Evolutionary conservation across 371 early-diverging fungal genomes (phyloP).

Genomic region (Rhizopus stolonifer): DNA sequence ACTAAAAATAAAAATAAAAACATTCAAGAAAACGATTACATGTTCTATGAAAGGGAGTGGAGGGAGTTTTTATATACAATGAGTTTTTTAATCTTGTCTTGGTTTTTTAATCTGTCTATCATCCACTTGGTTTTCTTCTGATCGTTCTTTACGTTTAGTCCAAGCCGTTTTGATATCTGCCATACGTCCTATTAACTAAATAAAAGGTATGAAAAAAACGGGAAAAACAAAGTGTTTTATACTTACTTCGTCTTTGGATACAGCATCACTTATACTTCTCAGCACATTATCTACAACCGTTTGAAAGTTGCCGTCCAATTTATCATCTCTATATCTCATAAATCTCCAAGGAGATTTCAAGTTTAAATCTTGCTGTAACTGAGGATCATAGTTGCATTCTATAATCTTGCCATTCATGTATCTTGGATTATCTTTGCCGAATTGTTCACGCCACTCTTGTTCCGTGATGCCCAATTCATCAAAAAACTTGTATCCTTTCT

Average conservation of each 20-base stretch:
- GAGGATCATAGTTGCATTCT: conserved; percentile 67
- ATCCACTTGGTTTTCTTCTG: conserved; percentile 5
- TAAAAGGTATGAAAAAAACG: not conserved
- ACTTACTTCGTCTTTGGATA: conserved; percentile 66
- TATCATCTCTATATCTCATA: conserved; percentile 87
- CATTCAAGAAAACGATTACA: not conserved
- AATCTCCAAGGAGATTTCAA: conserved; percentile 72
- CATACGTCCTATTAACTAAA: conserved; percentile 23
- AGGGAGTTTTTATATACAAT: conserved; percentile 6
- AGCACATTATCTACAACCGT: conserved; percentile 70
- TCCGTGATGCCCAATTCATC: conserved; percentile 61
- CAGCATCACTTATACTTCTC: conserved; percentile 76
- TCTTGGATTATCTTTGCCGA: conserved; percentile 20
- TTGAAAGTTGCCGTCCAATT: conserved; percentile 77
- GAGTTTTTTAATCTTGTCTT: conserved; percentile 6
- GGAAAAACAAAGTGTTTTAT: not conserved
- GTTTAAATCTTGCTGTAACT: conserved; percentile 34
- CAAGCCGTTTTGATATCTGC: conserved; percentile 22
- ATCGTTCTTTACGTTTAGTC: conserved; percentile 11
- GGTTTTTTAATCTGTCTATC: conserved; percentile 17
- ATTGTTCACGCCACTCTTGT: conserved; percentile 53
- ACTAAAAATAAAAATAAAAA: conserved; percentile 24
- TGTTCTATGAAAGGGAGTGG: too few relatives aligned
- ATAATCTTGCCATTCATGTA: conserved; percentile 64
- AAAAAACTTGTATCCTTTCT: conserved; percentile 50